phyloP scores from a whole-genome alignment of 2,329 filamentous ascomycete genomes.

The Alternaria viburni region DNA sequence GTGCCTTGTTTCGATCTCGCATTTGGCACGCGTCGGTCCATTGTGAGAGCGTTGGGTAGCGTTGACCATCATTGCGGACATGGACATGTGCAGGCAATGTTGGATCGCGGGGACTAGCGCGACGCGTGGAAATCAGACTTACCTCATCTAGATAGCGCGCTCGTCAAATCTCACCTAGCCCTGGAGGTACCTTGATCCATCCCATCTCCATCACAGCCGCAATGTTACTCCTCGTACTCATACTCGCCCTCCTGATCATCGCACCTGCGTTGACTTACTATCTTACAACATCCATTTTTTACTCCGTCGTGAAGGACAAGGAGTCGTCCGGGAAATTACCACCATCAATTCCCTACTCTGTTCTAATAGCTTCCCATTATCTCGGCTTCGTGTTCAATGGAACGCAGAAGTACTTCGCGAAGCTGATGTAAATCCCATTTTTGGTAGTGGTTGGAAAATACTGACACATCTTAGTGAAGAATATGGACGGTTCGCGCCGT shows the following conservation, averaged over 20 bases:
- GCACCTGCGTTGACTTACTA: slow-evolving; percentile 32
- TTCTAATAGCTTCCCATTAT: slow-evolving; percentile 30
- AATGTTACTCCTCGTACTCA: slow-evolving; percentile 4
- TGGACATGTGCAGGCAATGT: not conserved
- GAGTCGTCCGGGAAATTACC: slow-evolving; percentile 19
- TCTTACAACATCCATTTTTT: slow-evolving; percentile 26
- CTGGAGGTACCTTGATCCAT: not conserved
- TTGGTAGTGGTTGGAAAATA: not conserved
- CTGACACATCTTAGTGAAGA: slow-evolving; percentile 27
- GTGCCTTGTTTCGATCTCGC: slow-evolving; percentile 44
- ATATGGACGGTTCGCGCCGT: slow-evolving; percentile 31
- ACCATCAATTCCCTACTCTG: slow-evolving; percentile 30
- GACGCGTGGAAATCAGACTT: not conserved
- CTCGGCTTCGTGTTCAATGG: slow-evolving; percentile 25
- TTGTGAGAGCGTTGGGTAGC: not conserved
- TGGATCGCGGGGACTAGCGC: slow-evolving; percentile 9
- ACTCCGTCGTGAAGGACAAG: slow-evolving; percentile 16
- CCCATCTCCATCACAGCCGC: not conserved
- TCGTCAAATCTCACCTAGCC: not conserved
- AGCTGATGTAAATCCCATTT: slow-evolving; percentile 26
- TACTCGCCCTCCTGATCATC: not conserved
- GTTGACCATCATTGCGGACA: not conserved
- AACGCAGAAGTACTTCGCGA: slow-evolving; percentile 31
- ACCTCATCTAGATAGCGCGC: not conserved
- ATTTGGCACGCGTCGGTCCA: slow-evolving; percentile 7